Percentiles rank a stretch among this genome's conserved stretches.
These are phyloP conservation scores for Trichosphaerium sp. DNA, from an alignment of 78 protist genomes.

Conservation along the genomic window DNA sequence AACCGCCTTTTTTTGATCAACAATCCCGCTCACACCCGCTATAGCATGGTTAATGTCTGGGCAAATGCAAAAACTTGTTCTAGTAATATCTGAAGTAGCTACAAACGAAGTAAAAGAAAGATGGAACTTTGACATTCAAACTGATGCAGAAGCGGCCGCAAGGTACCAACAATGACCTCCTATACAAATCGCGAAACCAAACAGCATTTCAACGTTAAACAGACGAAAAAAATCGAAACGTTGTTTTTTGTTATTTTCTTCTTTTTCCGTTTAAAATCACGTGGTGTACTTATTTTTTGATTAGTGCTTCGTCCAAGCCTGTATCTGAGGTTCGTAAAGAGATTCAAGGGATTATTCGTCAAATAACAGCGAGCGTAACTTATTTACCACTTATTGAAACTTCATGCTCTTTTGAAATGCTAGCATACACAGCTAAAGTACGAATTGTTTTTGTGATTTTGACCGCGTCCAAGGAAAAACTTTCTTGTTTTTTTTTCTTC, in stretches of 20 bases:
- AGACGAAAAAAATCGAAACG: background rate
- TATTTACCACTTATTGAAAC: slow-evolving; percentile 86
- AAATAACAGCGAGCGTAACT: slow-evolving; percentile 91
- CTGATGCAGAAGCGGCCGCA: too few species aligned
- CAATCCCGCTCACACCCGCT: background rate
- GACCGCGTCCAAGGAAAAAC: too few species aligned
- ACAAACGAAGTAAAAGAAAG: slow-evolving; percentile 81
- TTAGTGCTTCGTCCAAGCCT: slow-evolving; percentile 35
- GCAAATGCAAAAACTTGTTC: slow-evolving; percentile 83
- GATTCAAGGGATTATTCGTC: slow-evolving; percentile 92
- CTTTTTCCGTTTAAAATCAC: background rate
- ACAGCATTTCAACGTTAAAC: background rate
- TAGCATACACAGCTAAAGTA: slow-evolving; percentile 84
- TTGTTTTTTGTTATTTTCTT: background rate
- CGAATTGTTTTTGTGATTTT: too few species aligned
- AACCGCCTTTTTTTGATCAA: background rate
- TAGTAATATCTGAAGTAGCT: slow-evolving; percentile 70
- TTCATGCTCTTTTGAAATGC: slow-evolving; percentile 87
- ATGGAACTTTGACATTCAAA: slow-evolving; percentile 92
- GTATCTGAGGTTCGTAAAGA: slow-evolving; percentile 76
- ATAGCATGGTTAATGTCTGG: slow-evolving; percentile 80
- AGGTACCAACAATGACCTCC: background rate
- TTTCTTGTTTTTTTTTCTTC: too few species aligned
- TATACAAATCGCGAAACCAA: background rate
- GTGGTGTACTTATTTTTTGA: background rate